Evolutionary conservation across 78 protist genomes (phyloP), one percentile per base, ranked within the genome.

Genomic region (Reticulomyxa filosa): DNA sequence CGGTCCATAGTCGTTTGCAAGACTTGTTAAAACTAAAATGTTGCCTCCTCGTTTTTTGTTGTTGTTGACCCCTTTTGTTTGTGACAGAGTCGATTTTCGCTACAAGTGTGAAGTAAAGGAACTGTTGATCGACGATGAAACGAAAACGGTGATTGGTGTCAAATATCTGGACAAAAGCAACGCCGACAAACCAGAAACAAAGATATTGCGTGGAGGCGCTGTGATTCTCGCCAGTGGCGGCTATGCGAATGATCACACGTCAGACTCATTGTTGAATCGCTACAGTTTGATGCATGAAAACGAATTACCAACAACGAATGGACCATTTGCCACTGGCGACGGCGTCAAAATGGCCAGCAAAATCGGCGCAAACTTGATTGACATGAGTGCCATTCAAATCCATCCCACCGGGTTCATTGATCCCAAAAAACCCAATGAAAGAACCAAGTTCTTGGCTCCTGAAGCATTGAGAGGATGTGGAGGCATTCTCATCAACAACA

Each of bases 391-490:
- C n/a, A 80, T 80, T 5, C 86, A 84, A 61, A 46, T 84, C 36
- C 89, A 84, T 35, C 92, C 92, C 27, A 86, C 92, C 11, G 87
- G 86, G 8, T 78, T 77, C 29, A 57, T 83, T 26, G 57, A 74
- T 46, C 83, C 78, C 8, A 27, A 20, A 26, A 39, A 76, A 23
- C 86, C 83, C 4, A 11, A 0, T 11, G 73, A 75, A 5, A 1
- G 37, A 26, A 38, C 57, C 55, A 73, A 76, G 13, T 75, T 78
- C 37, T 67, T 86, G 22, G 79, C 71, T 10, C 77, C 88, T 11
- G 92, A 83, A 56, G 88, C 88, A 27, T 74, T 86, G 32, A 75
- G 92, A 17, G 92, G 84, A n/a, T 34, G 26, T 32, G 92, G 92
- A 11, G 92, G 81, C 52, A 3, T 82, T 25, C 70, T 86, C 0